Evolutionary conservation across 2,329 filamentous ascomycete species (phyloP).

Genomic region (Penicillium expansum): DNA sequence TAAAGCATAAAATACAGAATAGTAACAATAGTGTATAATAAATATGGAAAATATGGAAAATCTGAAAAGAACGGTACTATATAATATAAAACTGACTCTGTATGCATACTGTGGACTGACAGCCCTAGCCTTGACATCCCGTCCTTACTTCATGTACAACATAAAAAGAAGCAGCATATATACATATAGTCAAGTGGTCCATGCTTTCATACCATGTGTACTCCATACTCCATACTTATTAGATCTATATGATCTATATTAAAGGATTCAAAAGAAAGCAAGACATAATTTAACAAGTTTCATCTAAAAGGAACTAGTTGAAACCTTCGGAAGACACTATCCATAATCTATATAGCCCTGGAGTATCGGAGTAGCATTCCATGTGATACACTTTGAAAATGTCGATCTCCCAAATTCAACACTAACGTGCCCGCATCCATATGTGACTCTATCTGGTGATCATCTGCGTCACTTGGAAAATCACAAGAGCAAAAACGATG

Average conservation of each 20-base stretch:
- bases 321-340: too few relatives aligned
- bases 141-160: not conserved
- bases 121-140: not conserved
- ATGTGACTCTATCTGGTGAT: slow-evolving; percentile 17
- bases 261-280: not conserved
- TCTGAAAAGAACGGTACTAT: not conserved
- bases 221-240: not conserved
- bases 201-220: not conserved
- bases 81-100: not conserved
- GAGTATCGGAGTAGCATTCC: not conserved
- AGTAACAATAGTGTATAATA: not conserved
- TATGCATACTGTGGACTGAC: not conserved
- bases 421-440: not conserved
- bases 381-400: not conserved
- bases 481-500: slow-evolving; percentile 12
- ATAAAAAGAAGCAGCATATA: not conserved
- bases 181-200: not conserved
- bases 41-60: not conserved
- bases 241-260: not conserved
- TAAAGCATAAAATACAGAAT: not conserved
- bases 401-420: not conserved
- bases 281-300: not conserved
- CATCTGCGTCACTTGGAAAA: slow-evolving; percentile 18
- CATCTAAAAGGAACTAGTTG: not conserved
- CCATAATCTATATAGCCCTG: too few relatives aligned